Evolutionary conservation across 805 yeast species (phyloP).

Genomic region (Myxozyma vanderwaltii): DNA sequence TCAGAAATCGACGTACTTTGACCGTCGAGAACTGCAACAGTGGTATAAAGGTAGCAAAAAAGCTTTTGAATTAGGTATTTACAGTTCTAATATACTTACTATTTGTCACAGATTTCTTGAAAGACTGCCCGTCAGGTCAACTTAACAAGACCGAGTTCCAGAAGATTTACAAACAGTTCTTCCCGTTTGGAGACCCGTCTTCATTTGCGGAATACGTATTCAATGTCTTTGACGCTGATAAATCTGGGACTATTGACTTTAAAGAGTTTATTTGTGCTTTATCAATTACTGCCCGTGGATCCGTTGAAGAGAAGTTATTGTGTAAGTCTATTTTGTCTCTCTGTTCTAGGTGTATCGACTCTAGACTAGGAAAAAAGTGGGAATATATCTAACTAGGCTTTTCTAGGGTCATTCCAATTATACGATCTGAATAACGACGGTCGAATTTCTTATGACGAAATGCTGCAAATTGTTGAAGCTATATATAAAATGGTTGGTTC

Average conservation of each 20-base stretch:
- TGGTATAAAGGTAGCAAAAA: constrained; percentile 95
- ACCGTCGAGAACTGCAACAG: constrained; percentile 90
- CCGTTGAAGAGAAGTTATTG: constrained; percentile 65
- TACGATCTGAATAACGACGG: constrained; percentile 86
- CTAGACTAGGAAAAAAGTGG: too few relatives aligned
- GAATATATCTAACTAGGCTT: too few relatives aligned
- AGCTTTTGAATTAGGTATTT: too few relatives aligned
- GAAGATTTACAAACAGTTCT: constrained; percentile 91
- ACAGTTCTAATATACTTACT: too few relatives aligned
- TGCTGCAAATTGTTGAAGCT: constrained; percentile 75
- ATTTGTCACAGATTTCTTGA: constrained; percentile 56
- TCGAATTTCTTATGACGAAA: constrained; percentile 70
- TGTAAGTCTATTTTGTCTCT: constrained; percentile 13
- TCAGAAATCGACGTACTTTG: constrained; percentile 85
- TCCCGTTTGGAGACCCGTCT: constrained; percentile 97
- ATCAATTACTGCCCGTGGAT: constrained; percentile 82
- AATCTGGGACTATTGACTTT: constrained; percentile 81
- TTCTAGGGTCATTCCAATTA: constrained; percentile 79
- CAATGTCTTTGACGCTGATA: constrained; percentile 82
- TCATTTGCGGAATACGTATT: constrained; percentile 88
- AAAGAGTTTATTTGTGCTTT: constrained; percentile 88
- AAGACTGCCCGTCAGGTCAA: constrained; percentile 93
- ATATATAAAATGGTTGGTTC: constrained; percentile 95
- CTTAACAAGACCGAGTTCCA: constrained; percentile 83
- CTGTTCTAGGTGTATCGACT: too few relatives aligned